Percentiles rank a stretch among this genome's conserved stretches.
Conservation (phyloP, 148 eudicot genomes). For the Amaranthus palmeri region DNA sequence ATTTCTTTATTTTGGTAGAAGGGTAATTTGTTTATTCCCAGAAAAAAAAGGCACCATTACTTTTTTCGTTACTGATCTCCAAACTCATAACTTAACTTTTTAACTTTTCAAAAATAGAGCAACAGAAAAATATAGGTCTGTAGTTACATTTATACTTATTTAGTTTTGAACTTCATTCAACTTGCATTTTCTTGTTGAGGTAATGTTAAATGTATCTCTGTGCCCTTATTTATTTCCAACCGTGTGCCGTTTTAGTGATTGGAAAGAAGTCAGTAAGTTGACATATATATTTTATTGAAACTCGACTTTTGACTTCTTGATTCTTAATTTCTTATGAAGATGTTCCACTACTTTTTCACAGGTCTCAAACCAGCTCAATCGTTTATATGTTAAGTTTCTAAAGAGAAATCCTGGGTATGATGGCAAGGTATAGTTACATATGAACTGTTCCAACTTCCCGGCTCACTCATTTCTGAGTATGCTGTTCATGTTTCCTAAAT, state of each 20-base stretch:
- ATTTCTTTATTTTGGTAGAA: too few relatives aligned
- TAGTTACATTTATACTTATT: not conserved
- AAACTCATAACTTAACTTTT: too few relatives aligned
- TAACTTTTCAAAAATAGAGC: too few relatives aligned
- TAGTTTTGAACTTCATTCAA: not conserved
- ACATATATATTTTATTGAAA: not conserved
- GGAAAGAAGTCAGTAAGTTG: not conserved
- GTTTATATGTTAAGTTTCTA: conserved; percentile 72
- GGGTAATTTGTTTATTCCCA: too few relatives aligned
- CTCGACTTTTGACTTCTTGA: not conserved
- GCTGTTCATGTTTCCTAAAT: conserved; percentile 4
- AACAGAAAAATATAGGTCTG: too few relatives aligned
- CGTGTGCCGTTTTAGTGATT: not conserved
- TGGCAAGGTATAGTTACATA: conserved; percentile 68
- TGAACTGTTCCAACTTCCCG: not conserved
- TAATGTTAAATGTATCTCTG: not conserved
- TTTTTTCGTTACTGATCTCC: too few relatives aligned
- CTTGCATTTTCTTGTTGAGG: not conserved
- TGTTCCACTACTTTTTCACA: conserved; percentile 24
- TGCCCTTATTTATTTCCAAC: conserved; percentile 1
- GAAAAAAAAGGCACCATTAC: too few relatives aligned
- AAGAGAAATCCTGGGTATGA: conserved; percentile 96
- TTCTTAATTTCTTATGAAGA: not conserved
- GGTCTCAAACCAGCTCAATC: conserved; percentile 91
- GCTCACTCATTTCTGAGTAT: conserved; percentile 3